phyloP scores from a whole-genome alignment of 495 filamentous ascomycete genomes.

The Aspergillus sclerotioniger region DNA sequence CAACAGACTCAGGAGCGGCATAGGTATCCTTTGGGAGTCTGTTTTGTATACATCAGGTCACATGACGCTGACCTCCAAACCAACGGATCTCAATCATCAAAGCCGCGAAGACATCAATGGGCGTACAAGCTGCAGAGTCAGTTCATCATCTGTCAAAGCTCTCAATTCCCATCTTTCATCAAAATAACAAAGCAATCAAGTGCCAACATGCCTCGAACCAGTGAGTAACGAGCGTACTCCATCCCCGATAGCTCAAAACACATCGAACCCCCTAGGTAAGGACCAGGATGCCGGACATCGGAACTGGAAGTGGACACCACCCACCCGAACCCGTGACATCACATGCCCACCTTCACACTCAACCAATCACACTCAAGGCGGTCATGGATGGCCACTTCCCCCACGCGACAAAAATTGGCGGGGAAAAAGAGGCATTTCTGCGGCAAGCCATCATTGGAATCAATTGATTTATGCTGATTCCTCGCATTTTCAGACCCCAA shows the following conservation, averaged over 20 bases:
- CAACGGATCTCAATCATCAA: too few species aligned
- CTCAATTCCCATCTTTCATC: not conserved
- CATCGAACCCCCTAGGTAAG: too few species aligned
- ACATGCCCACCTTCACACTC: slow-evolving; percentile 5
- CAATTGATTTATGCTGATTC: not conserved
- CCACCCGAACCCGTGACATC: slow-evolving; percentile 16
- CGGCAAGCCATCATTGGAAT: not conserved
- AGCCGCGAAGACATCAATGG: too few species aligned
- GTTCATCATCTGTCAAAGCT: too few species aligned
- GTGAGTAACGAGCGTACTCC: not conserved
- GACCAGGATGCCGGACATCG: too few species aligned
- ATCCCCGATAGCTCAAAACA: too few species aligned
- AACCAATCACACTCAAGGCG: slow-evolving; percentile 19
- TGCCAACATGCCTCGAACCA: not conserved
- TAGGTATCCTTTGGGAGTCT: too few species aligned
- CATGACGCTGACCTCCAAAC: too few species aligned
- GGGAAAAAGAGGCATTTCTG: slow-evolving; percentile 16
- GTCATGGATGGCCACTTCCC: slow-evolving; percentile 4
- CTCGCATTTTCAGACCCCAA: not conserved
- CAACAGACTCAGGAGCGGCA: too few species aligned
- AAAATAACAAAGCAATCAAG: not conserved
- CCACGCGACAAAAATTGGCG: slow-evolving; percentile 22
- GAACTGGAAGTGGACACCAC: too few species aligned
- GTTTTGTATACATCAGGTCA: too few species aligned
- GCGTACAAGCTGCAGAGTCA: too few species aligned